phyloP scores from a whole-genome alignment of 306 rosid genomes.

The Casuarina cunninghamiana region DNA sequence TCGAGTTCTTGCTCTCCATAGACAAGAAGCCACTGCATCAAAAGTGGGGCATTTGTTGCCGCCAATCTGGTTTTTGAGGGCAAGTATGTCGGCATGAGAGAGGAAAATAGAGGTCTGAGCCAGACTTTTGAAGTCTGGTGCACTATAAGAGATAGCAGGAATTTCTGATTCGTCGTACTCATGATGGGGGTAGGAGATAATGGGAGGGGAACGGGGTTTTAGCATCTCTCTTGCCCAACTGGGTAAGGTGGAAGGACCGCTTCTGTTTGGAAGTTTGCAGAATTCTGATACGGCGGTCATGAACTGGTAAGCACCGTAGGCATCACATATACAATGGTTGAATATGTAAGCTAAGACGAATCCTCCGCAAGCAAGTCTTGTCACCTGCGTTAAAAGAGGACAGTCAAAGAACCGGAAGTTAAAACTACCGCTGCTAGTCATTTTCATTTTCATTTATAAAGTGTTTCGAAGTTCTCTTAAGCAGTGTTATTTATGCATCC shows the following conservation, averaged over 20 bases:
- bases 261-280: constrained; percentile 12
- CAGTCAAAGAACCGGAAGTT: not conserved
- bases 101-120: constrained; percentile 26
- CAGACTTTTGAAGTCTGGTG: constrained; percentile 11
- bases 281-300: constrained; percentile 25
- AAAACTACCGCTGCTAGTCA: not conserved
- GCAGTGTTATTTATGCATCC: too few relatives aligned
- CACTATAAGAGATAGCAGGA: not conserved
- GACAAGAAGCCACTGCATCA: constrained; percentile 17
- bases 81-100: constrained; percentile 11
- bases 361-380: constrained; percentile 27
- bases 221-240: constrained; percentile 24
- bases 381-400: constrained; percentile 6
- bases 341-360: constrained; percentile 29
- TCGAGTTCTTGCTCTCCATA: constrained; percentile 28
- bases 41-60: constrained; percentile 17
- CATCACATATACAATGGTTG: constrained; percentile 36
- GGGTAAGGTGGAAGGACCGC: constrained; percentile 14
- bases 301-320: constrained; percentile 25
- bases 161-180: constrained; percentile 8
- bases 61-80: constrained; percentile 10
- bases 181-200: constrained; percentile 23
- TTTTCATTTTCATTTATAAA: not conserved
- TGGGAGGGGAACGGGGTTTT: constrained; percentile 19
- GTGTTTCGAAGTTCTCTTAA: not conserved